Base-by-base conservation (phyloP, 2,329 filamentous ascomycete genomes). In the Colletotrichum siamense region DNA sequence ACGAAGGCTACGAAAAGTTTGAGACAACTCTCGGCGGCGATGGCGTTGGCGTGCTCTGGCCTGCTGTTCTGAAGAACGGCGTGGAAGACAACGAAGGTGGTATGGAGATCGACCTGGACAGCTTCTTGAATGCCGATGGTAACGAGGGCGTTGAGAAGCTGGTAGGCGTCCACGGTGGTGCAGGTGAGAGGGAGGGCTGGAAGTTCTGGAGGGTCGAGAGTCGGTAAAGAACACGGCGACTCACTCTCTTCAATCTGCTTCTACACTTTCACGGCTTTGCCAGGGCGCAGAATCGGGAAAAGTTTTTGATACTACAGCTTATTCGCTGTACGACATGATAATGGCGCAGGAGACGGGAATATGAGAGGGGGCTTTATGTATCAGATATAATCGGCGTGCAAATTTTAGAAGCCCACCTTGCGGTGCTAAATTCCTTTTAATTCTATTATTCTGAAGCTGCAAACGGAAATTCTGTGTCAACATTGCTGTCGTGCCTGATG, bases 31-130 rank as follows among this genome's bases (percentile, higher is more conserved):
- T 99, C 1, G 97, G 96, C 6, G 96, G 96, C 52, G 95, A 98
- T 81, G 97, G 97, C 15, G 95, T 99, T 1, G 97, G 97, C 49
- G 95, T 99, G 3, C 90, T 99, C 6, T 98, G 95, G 92, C 97
- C 97, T 1, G 97, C 97, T 0, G 94, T 98, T 0, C 88, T 98
- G 30, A 95, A 95, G 83, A 98, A 98, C 77, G 95, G 94, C 8
- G 92, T 91, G n/a, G 92, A 94, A 81, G 94, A 95, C 79, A 89
- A 91, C 1, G 92, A 95, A 78, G 95, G 95, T 39, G 95, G 95
- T 28, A 95, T 97, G 87, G 96, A 98, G 85, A 99, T 99, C 81
- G 95, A 98, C 80, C 90, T 96, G 81, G 95, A 98, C 75, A 89
- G 89, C 75, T 92, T 99, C 83, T 89, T 99, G 71, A 95, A 93